Evolutionary conservation across 2,329 filamentous ascomycete species (phyloP).

Genomic region (Neoascochyta sp.): DNA sequence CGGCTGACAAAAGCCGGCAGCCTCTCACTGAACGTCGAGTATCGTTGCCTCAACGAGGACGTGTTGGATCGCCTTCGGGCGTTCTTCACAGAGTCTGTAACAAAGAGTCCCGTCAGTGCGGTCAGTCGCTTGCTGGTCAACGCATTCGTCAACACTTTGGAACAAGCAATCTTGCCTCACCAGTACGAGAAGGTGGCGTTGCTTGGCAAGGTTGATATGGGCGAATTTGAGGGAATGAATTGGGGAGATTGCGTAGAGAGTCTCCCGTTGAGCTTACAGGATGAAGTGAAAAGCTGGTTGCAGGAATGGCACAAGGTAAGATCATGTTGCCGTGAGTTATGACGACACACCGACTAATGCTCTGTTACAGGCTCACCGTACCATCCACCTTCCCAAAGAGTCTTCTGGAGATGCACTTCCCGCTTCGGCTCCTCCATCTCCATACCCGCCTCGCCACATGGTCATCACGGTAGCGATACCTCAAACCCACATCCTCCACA

Average conservation of each 20-base stretch:
- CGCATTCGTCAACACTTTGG: constrained; percentile 48
- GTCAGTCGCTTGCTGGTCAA: constrained; percentile 52
- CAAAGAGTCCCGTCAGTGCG: constrained; percentile 44
- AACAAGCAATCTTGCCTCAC: constrained; percentile 44
- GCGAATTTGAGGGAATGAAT: constrained; percentile 50
- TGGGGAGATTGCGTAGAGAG: constrained; percentile 53
- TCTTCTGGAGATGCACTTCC: constrained; percentile 3
- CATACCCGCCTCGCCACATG: constrained; percentile 58
- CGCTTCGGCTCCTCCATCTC: constrained; percentile 22
- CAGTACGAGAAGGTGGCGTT: constrained; percentile 55
- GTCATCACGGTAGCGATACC: constrained; percentile 88
- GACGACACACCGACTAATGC: no score
- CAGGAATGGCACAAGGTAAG: constrained; percentile 55
- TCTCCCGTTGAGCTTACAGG: constrained; percentile 45
- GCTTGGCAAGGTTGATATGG: constrained; percentile 51
- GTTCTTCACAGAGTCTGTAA: constrained; percentile 48
- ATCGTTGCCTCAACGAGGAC: constrained; percentile 73
- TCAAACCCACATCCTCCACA: constrained; percentile 76
- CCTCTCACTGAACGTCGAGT: constrained; percentile 68
- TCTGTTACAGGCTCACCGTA: constrained; percentile 23
- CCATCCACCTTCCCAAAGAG: constrained; percentile 17
- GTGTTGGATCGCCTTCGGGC: constrained; percentile 51
- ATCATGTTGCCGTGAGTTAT: constrained; percentile 1
- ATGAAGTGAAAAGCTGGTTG: constrained; percentile 51
- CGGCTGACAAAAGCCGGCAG: constrained; percentile 32